Evolutionary conservation across 805 yeast genomes (phyloP).

Genomic region (Candida broadrunensis): DNA sequence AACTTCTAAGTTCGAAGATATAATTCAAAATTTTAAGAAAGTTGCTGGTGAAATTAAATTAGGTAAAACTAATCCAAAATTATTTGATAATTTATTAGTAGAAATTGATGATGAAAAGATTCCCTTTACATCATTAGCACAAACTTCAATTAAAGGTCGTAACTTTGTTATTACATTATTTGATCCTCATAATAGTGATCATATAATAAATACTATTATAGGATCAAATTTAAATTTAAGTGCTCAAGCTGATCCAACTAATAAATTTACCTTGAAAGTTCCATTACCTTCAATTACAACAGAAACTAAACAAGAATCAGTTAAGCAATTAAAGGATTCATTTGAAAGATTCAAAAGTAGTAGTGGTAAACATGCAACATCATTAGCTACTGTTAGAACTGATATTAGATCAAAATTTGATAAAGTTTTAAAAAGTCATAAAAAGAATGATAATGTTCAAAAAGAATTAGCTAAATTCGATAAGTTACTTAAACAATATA

Average conservation of each 20-base stretch:
- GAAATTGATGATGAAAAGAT: slow-evolving; percentile 34
- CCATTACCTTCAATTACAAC: slow-evolving; percentile 73
- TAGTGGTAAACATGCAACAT: slow-evolving; percentile 42
- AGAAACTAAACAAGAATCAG: slow-evolving; percentile 57
- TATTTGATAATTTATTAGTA: slow-evolving; percentile 61
- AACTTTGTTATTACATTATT: slow-evolving; percentile 76
- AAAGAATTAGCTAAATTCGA: slow-evolving; percentile 63
- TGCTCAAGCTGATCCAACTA: slow-evolving; percentile 73
- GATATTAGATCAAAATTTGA: slow-evolving; percentile 57
- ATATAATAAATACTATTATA: slow-evolving; percentile 67
- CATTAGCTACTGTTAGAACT: slow-evolving; percentile 42
- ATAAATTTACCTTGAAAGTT: slow-evolving; percentile 70
- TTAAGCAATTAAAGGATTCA: slow-evolving; percentile 61
- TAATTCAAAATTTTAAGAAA: slow-evolving; percentile 52
- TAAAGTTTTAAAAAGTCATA: slow-evolving; percentile 50
- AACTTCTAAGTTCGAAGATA: slow-evolving; percentile 41
- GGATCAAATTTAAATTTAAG: slow-evolving; percentile 70
- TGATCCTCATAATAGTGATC: slow-evolving; percentile 73
- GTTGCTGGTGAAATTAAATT: slow-evolving; percentile 60
- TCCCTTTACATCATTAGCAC: slow-evolving; percentile 64
- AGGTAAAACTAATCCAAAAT: slow-evolving; percentile 66
- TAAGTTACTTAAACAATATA: slow-evolving; percentile 62
- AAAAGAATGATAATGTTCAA: slow-evolving; percentile 53
- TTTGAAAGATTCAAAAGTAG: slow-evolving; percentile 61
- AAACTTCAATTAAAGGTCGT: slow-evolving; percentile 67